A percentile compares a stretch with the other conserved stretches of the same genome.
Conservation (phyloP, 208 protist genomes). For the Trypanosoma melophagium region DNA sequence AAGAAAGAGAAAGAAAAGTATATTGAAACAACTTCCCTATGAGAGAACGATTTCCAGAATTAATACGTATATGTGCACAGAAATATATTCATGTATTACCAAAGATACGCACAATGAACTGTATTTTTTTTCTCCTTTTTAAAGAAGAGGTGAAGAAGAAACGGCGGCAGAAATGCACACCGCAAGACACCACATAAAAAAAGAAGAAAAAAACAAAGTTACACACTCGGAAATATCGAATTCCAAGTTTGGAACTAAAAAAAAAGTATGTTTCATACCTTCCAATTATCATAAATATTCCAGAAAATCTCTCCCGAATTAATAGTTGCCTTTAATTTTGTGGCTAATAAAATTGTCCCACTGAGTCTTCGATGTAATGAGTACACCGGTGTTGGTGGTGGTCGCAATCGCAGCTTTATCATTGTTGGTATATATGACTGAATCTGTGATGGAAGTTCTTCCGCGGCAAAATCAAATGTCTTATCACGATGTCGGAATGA, state of each 20-base stretch:
- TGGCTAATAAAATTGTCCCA: conserved; percentile 93
- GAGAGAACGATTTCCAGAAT: neutral
- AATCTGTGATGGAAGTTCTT: conserved; percentile 86
- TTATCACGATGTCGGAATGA: conserved; percentile 75
- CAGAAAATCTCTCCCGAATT: conserved; percentile 73
- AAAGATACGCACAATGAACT: too few relatives aligned
- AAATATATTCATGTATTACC: too few relatives aligned
- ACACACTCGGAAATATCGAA: too few relatives aligned
- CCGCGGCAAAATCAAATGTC: conserved; percentile 86
- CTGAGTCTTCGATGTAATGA: conserved; percentile 95
- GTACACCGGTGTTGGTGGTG: conserved; percentile 92
- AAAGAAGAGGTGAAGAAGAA: conserved; percentile 16
- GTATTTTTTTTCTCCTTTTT: too few relatives aligned
- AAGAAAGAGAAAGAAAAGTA: neutral
- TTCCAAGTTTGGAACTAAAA: neutral
- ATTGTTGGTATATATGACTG: conserved; percentile 89
- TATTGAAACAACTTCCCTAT: neutral
- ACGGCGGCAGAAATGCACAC: neutral
- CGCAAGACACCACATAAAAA: neutral
- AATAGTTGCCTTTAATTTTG: conserved; percentile 87
- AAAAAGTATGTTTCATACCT: conserved; percentile 3
- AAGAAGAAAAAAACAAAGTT: neutral
- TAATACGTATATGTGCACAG: too few relatives aligned
- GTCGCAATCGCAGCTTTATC: conserved; percentile 88
- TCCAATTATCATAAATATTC: conserved; percentile 46